phyloP scores from a whole-genome alignment of 768 basidiomycete genomes.

The Guyanaporus albipodus region DNA sequence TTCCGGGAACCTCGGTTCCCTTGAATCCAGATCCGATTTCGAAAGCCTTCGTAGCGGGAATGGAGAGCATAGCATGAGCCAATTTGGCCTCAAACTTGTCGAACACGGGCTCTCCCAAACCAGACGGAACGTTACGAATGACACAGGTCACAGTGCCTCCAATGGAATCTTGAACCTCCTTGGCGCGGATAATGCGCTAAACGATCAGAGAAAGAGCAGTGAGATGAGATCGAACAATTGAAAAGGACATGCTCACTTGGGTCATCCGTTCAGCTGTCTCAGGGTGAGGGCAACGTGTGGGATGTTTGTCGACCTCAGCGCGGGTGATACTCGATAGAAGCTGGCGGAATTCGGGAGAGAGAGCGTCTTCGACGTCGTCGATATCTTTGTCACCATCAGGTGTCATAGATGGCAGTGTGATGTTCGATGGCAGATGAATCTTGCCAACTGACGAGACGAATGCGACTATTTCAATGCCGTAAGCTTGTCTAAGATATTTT shows the following conservation, averaged over 20 bases:
- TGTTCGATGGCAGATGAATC: slow-evolving; percentile 65
- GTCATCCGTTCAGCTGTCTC: slow-evolving; percentile 91
- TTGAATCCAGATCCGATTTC: slow-evolving; percentile 97
- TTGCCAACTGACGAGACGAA: slow-evolving; percentile 98
- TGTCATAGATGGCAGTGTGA: slow-evolving; percentile 39
- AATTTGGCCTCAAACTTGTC: slow-evolving; percentile 97
- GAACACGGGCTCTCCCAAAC: slow-evolving; percentile 95
- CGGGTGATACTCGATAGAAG: slow-evolving; percentile 79
- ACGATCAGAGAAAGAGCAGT: slow-evolving; percentile 7
- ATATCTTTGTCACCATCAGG: slow-evolving; percentile 51
- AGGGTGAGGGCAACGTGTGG: slow-evolving; percentile 85
- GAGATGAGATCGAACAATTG: slow-evolving; percentile 34
- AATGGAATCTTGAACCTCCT: slow-evolving; percentile 88
- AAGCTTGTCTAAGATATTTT: slow-evolving; percentile 82
- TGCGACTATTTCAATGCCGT: slow-evolving; percentile 92
- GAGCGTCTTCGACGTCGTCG: slow-evolving; percentile 63
- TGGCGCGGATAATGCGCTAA: slow-evolving; percentile 91
- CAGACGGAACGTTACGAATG: slow-evolving; percentile 83
- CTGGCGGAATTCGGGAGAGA: slow-evolving; percentile 78
- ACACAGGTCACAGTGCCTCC: slow-evolving; percentile 98
- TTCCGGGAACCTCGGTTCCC: slow-evolving; percentile 91
- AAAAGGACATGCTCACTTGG: slow-evolving; percentile 43
- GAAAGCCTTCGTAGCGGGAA: slow-evolving; percentile 97
- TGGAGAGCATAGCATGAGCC: slow-evolving; percentile 97
- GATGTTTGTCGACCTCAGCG: slow-evolving; percentile 81